phyloP scores from a whole-genome alignment of 106 monocot genomes.

The Dendrobium huoshanense region DNA sequence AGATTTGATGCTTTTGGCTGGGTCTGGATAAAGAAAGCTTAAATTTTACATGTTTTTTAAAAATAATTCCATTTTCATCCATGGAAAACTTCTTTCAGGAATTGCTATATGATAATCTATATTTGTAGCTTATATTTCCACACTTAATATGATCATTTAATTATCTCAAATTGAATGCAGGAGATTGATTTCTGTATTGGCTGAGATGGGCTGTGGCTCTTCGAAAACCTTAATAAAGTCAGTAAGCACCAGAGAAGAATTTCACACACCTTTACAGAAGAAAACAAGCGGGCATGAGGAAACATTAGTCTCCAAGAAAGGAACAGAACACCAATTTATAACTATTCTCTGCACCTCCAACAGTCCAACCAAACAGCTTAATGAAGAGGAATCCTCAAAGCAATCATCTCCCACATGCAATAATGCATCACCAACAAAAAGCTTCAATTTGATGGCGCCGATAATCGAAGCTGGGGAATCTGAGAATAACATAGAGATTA shows the following conservation, averaged over 20 bases:
- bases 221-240: conserved; percentile 1
- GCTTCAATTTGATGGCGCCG: not conserved
- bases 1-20: no score
- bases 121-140: not conserved
- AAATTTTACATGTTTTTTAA: not conserved
- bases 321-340: not conserved
- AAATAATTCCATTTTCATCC: not conserved
- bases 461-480: not conserved
- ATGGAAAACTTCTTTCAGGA: not conserved
- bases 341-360: not conserved
- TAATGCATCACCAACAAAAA: no score
- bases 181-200: not conserved
- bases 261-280: not conserved
- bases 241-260: not conserved
- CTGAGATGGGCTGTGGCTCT: conserved; percentile 6
- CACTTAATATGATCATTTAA: not conserved
- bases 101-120: not conserved
- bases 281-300: not conserved
- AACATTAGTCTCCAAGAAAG: not conserved
- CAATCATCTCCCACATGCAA: no score
- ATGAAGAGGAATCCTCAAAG: not conserved
- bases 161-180: not conserved
- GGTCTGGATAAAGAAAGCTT: no score
- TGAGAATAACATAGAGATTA: conserved; percentile 34
- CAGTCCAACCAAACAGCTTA: not conserved